Evolutionary conservation across 495 filamentous ascomycete genomes (phyloP).

Genomic region (Talaromyces wortmannii): DNA sequence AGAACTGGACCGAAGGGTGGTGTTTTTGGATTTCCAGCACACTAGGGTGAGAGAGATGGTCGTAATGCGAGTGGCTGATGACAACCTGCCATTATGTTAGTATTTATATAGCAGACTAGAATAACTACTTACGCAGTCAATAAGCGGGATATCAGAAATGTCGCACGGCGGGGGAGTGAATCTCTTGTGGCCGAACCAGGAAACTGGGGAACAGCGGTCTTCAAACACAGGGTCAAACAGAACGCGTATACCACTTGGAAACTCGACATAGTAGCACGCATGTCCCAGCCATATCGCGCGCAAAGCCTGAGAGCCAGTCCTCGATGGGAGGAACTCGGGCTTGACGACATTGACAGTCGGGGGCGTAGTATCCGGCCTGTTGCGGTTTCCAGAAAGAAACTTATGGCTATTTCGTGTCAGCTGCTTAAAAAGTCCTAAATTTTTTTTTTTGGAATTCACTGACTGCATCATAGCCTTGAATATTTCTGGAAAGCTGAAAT

Average conservation of each 20-base stretch:
- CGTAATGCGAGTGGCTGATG: conserved; percentile 78
- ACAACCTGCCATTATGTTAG: conserved; percentile 29
- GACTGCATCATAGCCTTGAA: conserved; percentile 7
- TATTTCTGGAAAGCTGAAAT: conserved; percentile 2
- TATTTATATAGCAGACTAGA: not conserved
- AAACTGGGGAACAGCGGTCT: conserved; percentile 62
- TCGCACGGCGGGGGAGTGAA: conserved; percentile 64
- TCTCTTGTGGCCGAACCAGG: conserved; percentile 57
- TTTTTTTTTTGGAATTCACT: not conserved
- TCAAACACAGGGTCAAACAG: conserved; percentile 86
- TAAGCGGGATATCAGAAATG: conserved; percentile 62
- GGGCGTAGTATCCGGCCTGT: conserved; percentile 45
- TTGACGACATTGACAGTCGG: conserved; percentile 51
- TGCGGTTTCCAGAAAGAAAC: conserved; percentile 37
- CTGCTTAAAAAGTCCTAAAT: not conserved
- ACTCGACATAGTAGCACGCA: conserved; percentile 78
- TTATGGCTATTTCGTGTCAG: conserved; percentile 1
- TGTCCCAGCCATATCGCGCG: conserved; percentile 85
- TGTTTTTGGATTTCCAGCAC: conserved; percentile 54
- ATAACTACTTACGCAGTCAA: conserved; percentile 39
- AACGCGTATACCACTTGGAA: conserved; percentile 68
- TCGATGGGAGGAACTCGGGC: conserved; percentile 52
- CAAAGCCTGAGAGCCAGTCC: conserved; percentile 39
- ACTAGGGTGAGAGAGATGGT: conserved; percentile 66
- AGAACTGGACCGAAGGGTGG: conserved; percentile 66